Conservation (phyloP, 1,139 yeast species). For the Pneumocystis wakefieldiae region DNA sequence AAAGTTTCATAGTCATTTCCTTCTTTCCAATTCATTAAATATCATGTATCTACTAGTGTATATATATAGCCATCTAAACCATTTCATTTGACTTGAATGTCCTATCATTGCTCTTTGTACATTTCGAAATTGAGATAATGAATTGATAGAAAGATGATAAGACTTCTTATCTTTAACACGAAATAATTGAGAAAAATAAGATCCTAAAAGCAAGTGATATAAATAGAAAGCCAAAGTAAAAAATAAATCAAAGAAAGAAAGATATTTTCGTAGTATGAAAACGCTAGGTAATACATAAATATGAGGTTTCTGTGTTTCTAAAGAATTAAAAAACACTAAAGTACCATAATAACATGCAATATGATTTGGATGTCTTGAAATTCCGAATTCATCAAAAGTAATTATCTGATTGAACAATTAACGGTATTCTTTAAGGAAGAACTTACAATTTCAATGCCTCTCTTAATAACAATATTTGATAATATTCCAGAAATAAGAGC, state of each 20-base stretch:
- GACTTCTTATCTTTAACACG: neutral
- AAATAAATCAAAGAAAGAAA: conserved; percentile 20
- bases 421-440: neutral
- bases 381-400: conserved; percentile 73
- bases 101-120: neutral
- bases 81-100: neutral
- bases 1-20: neutral
- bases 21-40: neutral
- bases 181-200: neutral
- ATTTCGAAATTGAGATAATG: neutral
- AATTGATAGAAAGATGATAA: neutral
- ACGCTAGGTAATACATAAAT: conserved; percentile 25
- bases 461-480: neutral
- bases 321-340: conserved; percentile 19
- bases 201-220: neutral
- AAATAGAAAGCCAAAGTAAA: conserved; percentile 2
- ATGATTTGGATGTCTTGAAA: conserved; percentile 80
- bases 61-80: neutral
- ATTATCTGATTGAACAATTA: conserved; percentile 25
- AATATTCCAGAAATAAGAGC: conserved; percentile 23
- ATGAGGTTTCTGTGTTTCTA: conserved; percentile 2
- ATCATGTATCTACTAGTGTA: neutral
- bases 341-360: conserved; percentile 27
- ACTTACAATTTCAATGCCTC: conserved; percentile 4
- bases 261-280: conserved; percentile 26